Percentiles rank a stretch among this genome's conserved stretches.
Evolutionary conservation across 2,329 filamentous ascomycete genomes (phyloP).

Genomic region (Davidsoniella eucalypti): DNA sequence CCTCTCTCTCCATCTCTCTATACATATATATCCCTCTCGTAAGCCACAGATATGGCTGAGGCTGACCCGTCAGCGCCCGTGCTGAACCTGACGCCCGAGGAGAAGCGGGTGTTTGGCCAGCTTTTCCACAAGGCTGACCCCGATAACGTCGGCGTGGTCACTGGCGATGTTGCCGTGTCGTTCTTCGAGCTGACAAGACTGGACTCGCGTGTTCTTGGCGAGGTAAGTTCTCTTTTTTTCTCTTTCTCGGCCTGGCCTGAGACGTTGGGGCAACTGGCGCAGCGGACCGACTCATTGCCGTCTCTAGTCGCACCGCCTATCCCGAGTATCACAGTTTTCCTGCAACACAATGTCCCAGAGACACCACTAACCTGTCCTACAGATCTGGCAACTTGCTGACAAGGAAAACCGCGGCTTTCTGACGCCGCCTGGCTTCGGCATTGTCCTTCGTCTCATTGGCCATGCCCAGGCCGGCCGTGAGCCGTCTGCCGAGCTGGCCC

Average conservation of each 20-base stretch:
- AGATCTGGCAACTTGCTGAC: constrained; percentile 99
- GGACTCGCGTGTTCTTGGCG: constrained; percentile 68
- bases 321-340: background rate
- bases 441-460: constrained; percentile 84
- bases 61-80: constrained; percentile 31
- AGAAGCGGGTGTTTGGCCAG: constrained; percentile 86
- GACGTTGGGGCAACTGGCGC: background rate
- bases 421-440: constrained; percentile 80
- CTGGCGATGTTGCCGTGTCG: constrained; percentile 86
- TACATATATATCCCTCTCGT: background rate
- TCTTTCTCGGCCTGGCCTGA: no score
- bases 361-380: constrained; percentile 11
- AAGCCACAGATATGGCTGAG: constrained; percentile 7
- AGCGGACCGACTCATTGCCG: background rate
- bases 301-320: background rate
- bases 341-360: background rate
- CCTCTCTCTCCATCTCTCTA: background rate
- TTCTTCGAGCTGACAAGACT: constrained; percentile 96
- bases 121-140: constrained; percentile 87
- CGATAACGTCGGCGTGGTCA: constrained; percentile 82
- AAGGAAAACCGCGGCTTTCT: constrained; percentile 89
- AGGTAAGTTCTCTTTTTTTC: constrained; percentile 38
- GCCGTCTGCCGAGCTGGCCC: constrained; percentile 64
- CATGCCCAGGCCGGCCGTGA: constrained; percentile 82
- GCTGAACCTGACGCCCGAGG: constrained; percentile 75